Evolutionary conservation across 441 rosid species (phyloP).

Genomic region (Erodium texanum): DNA sequence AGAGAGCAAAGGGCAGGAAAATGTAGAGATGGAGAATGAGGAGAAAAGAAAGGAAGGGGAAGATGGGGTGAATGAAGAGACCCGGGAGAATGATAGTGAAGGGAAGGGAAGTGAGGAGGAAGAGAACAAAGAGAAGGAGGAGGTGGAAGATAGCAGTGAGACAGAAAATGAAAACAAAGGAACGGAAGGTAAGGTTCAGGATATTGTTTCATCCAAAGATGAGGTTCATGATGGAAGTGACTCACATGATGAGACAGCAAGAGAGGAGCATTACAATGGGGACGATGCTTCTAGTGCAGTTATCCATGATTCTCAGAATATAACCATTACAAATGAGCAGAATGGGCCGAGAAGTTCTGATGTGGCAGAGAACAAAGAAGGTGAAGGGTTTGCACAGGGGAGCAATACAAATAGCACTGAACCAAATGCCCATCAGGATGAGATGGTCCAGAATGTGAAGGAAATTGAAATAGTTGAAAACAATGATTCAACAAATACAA

Average conservation of each 20-base stretch:
- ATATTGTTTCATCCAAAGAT: neutral
- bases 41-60: neutral
- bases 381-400: neutral
- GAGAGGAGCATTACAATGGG: slow-evolving; percentile 23
- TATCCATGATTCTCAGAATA: slow-evolving; percentile 17
- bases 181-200: slow-evolving; percentile 5
- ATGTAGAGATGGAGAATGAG: neutral
- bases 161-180: neutral
- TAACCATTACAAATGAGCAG: slow-evolving; percentile 1
- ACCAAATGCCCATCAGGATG: neutral
- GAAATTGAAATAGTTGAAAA: neutral
- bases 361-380: neutral
- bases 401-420: neutral
- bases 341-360: neutral
- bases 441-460: neutral
- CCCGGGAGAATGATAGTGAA: slow-evolving; percentile 12
- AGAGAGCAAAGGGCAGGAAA: neutral
- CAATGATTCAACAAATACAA: neutral
- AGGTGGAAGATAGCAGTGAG: neutral
- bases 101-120: slow-evolving; percentile 7
- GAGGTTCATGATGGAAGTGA: neutral
- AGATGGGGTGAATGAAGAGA: slow-evolving; percentile 13
- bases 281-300: slow-evolving; percentile 28
- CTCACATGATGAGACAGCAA: slow-evolving; percentile 11
- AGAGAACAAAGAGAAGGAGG: slow-evolving; percentile 8